Base-by-base conservation (phyloP, 164 flowering plant genomes). In the Tetrastigma voinierianum region DNA sequence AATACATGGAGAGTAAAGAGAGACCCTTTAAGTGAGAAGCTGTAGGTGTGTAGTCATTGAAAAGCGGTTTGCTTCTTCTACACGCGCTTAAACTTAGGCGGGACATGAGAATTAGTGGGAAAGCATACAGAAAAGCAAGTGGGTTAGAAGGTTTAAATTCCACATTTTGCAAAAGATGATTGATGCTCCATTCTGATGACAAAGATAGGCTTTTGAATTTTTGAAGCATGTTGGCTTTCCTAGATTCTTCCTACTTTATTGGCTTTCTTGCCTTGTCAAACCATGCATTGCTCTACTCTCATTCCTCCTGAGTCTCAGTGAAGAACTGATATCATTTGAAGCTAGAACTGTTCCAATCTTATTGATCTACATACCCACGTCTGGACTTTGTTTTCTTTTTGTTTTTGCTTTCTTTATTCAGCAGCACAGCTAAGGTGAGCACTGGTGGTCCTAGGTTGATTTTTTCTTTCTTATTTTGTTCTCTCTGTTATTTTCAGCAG, bases 161-260 rank as follows among this genome's bases (percentile, higher is more conserved):
- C 73, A 49, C 45, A 46, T 55, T 63, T 10, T 32, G 64, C 5
- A 56, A 60, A 72, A 67, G 66, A 46, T 61, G 15, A 63, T 17
- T 46, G 67, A 69, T 56, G 20, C 64, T 65, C 73, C 60, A 70
- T 66, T 61, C 18, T 43, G 12, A 69, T 51, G 74, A 70, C 77
- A 77, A 73, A 78, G 73, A 46, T 56, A 47, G 65, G n/a, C 76
- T 74, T 74, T 61, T 32, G 13, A 62, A 55, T 46, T 65, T n/a
- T 62, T 11, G 23, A 52, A 21, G 53, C 24, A 62, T 54, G 61
- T 49, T 58, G 19, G 24, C 75, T 68, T 65, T 68, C 51, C 54
- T 44, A 49, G 70, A 65, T 74, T 67, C 77, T 59, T 68, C n/a
- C 4, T 43, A 54, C 32, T 67, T 49, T 19, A 19, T 15, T 4